Evolutionary conservation across 306 rosid species (phyloP).

Genomic region (Herpetospermum pedunculosum): DNA sequence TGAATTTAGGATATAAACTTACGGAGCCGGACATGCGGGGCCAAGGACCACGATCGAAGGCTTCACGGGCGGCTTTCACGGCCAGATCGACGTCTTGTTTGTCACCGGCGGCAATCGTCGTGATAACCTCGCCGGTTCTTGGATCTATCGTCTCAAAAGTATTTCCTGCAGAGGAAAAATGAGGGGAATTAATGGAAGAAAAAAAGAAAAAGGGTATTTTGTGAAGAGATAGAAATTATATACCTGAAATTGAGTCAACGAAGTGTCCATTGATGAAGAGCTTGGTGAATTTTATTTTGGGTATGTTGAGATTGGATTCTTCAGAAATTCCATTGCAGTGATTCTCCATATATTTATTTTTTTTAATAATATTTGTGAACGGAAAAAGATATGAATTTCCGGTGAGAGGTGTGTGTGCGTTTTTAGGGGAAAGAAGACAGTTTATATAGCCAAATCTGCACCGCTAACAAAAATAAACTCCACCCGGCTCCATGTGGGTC

Average conservation of each 20-base stretch:
- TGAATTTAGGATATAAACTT: too few species aligned
- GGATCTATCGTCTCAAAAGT: constrained; percentile 85
- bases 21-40: constrained; percentile 67
- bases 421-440: background rate
- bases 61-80: constrained; percentile 72
- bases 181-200: too few species aligned
- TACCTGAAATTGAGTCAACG: constrained; percentile 72
- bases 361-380: too few species aligned
- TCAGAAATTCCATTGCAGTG: constrained; percentile 12
- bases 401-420: background rate
- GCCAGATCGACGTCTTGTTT: constrained; percentile 64
- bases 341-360: too few species aligned
- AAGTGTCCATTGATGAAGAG: constrained; percentile 84
- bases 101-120: constrained; percentile 45
- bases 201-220: background rate
- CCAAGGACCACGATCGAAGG: constrained; percentile 87
- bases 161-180: too few species aligned
- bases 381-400: background rate
- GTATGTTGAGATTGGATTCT: constrained; percentile 23
- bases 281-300: constrained; percentile 70
- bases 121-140: constrained; percentile 42
- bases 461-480: background rate
- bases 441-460: background rate
- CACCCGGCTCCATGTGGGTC: background rate
- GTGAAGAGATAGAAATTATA: background rate